These are phyloP conservation scores for Wickerhamomyces canadensis DNA, from an alignment of 805 yeast species.

Conservation along the genomic window DNA sequence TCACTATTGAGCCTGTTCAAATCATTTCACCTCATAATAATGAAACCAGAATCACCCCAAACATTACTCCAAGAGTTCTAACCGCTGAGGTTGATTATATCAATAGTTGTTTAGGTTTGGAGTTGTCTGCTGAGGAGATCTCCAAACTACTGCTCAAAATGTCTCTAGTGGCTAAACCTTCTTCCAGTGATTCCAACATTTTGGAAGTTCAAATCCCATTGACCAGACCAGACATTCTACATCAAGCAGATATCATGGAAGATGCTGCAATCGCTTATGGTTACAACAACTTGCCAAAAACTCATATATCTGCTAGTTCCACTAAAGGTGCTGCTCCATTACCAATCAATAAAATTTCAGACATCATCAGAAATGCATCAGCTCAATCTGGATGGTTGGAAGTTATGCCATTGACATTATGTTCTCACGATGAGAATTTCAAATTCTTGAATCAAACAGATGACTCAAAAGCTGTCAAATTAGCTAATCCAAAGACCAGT, in stretches of 20 bases:
- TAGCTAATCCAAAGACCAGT: slow-evolving; percentile 93
- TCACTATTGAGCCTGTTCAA: slow-evolving; percentile 86
- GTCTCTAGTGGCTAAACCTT: slow-evolving; percentile 65
- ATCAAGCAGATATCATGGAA: slow-evolving; percentile 97
- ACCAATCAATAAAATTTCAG: slow-evolving; percentile 86
- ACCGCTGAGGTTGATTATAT: slow-evolving; percentile 77
- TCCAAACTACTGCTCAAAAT: slow-evolving; percentile 65
- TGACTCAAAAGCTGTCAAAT: slow-evolving; percentile 77
- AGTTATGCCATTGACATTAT: slow-evolving; percentile 90
- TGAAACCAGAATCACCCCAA: slow-evolving; percentile 72
- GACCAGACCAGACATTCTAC: slow-evolving; percentile 93
- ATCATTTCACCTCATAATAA: slow-evolving; percentile 77
- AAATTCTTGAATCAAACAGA: slow-evolving; percentile 71
- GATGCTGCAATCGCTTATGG: slow-evolving; percentile 98
- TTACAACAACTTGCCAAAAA: slow-evolving; percentile 77
- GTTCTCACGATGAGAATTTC: slow-evolving; percentile 97
- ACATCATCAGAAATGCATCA: slow-evolving; percentile 83
- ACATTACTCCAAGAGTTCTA: slow-evolving; percentile 59
- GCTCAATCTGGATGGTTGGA: slow-evolving; percentile 96
- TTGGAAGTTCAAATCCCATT: slow-evolving; percentile 64
- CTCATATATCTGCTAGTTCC: slow-evolving; percentile 72
- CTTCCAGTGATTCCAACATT: slow-evolving; percentile 37
- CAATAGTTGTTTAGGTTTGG: slow-evolving; percentile 88
- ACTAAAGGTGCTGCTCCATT: slow-evolving; percentile 78
- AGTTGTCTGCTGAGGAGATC: slow-evolving; percentile 64